Evolutionary conservation across 352 stramenopile species (phyloP), one percentile per base, ranked within the genome.

Genomic region (Globisporangium parvum): DNA sequence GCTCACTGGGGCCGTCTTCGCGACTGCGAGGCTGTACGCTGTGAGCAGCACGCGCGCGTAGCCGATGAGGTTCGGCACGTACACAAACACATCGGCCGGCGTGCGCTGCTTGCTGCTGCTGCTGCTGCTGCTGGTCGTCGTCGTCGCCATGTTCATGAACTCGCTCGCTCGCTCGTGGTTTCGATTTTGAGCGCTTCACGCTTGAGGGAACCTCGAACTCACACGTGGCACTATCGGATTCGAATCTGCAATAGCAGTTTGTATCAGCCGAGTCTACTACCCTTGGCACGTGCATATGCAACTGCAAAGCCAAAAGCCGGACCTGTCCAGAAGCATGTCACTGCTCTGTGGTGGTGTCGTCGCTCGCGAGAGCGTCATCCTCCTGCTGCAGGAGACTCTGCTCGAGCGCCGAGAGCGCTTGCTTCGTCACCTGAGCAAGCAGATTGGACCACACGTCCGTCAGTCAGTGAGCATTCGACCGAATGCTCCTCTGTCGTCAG

Each of bases 1-100:
- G 17, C 73, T 73, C 65, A 87, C 81, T 66, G 88, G 95, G 55
- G 52, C 21, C 41, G 59, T 49, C 51, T 85, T 67, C 47, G 87
- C 84, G 52, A 98, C 78, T 47, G 70, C 72, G 33, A 98, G 81
- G 63, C 79, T 96, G 60, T 87, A 80, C 39, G 95, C 53, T 18
- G 91, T 96, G 50, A 93, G 84, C 39, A 83, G 18, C 45, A 99
- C 77, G 45, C 95, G 89, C 47, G 63, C 65, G 66, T 99, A 99
- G 53, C 96, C 95, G 60, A 99, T 98, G 39, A 98, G 69, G 70
- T 99, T 98, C 39, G 95, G 96, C 55, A 98, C 80, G 75, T 97
- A 99, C 47, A 98, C 91, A 70, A 96, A 97, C 11, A 98, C 89
- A 69, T 93, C 67, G 56, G 66, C 77, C 37, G 81, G 74, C 31